Conservation (phyloP, 148 eudicot genomes). For the Camellia japonica region DNA sequence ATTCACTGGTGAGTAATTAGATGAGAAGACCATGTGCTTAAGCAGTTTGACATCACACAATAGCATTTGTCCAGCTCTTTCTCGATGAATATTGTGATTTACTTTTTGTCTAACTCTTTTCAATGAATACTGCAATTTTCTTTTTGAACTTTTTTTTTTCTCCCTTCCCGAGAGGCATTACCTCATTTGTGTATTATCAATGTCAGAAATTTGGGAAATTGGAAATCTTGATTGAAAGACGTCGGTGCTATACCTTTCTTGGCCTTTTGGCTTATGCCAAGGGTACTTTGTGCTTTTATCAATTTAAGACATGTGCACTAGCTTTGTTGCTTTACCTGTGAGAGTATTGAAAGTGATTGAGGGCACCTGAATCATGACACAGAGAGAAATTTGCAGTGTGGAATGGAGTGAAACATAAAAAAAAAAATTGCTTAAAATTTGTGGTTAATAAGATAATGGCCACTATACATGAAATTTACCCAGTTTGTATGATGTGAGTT, state of each 20-base stretch:
- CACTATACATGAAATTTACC: conserved; percentile 6
- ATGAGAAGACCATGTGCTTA: background rate
- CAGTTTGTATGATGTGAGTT: conserved; percentile 20
- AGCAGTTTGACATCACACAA: background rate
- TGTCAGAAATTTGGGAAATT: background rate
- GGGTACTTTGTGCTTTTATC: background rate
- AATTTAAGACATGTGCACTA: background rate
- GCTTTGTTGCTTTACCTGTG: background rate
- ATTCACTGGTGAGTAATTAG: background rate
- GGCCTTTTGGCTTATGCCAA: background rate
- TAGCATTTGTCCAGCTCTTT: background rate
- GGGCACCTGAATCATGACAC: background rate
- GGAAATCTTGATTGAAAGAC: background rate
- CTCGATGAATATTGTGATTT: too few species aligned
- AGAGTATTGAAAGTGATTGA: background rate
- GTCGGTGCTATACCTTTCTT: background rate
- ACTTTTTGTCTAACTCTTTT: background rate
- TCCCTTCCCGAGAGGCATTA: background rate
- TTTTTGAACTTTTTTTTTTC: background rate
- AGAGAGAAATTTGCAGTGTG: background rate
- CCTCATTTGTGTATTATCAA: background rate
- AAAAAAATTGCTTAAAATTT: background rate
- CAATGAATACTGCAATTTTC: background rate
- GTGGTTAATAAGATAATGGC: conserved; percentile 3
- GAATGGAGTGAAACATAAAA: background rate